A percentile compares a stretch with the other conserved stretches of the same genome.
Conservation (phyloP, 345 rosid species). For the Citrus cavaleriei region DNA sequence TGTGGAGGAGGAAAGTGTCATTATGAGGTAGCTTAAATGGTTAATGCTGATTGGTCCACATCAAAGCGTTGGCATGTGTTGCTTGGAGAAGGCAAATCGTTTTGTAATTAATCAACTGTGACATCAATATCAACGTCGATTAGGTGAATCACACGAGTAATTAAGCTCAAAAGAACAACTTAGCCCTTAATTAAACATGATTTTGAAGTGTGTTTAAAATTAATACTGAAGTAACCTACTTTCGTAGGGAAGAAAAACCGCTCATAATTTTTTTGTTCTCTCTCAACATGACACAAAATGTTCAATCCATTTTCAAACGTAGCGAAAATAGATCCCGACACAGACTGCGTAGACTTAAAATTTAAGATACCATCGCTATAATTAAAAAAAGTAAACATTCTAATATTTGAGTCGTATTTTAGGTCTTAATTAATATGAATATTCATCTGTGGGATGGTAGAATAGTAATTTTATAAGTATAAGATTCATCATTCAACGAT, state of each 20-base stretch:
- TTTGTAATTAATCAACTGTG: not conserved
- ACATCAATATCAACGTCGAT: constrained; percentile 6
- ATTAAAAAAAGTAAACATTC: too few species aligned
- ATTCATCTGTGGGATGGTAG: too few species aligned
- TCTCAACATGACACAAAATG: too few species aligned
- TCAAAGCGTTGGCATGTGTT: constrained; percentile 5
- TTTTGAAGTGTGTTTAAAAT: not conserved
- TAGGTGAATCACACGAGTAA: not conserved
- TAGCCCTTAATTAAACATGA: not conserved
- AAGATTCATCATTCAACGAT: too few species aligned
- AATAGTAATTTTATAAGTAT: too few species aligned
- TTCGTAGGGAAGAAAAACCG: not conserved
- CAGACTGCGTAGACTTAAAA: too few species aligned
- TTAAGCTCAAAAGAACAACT: not conserved
- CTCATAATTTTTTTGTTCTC: too few species aligned
- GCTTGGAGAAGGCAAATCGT: not conserved
- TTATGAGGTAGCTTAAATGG: not conserved
- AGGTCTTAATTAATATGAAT: too few species aligned
- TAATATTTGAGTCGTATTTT: too few species aligned
- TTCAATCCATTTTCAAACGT: too few species aligned
- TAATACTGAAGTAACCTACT: not conserved
- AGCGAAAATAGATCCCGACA: too few species aligned
- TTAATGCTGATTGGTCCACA: not conserved
- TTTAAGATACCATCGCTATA: too few species aligned
- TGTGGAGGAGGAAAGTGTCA: not conserved